phyloP scores from a whole-genome alignment of 306 rosid species.

The Cicer chorassanicum region DNA sequence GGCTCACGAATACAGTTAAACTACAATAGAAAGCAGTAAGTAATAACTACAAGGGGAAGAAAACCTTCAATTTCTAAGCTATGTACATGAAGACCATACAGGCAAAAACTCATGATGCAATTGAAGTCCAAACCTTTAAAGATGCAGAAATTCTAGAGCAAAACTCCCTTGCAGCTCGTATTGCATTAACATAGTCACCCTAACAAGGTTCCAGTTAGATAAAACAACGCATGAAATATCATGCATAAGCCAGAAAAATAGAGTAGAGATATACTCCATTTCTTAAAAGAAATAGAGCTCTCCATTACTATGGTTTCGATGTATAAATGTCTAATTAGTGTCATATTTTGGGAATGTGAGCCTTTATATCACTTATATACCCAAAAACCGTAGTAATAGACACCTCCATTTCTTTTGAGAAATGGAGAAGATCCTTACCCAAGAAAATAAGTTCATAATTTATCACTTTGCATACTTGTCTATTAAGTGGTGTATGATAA shows the following conservation, averaged over 20 bases:
- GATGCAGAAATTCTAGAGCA: constrained; percentile 72
- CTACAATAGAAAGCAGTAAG: constrained; percentile 4
- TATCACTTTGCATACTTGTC: constrained; percentile 65
- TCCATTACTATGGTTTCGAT: too few species aligned
- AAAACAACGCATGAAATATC: constrained; percentile 28
- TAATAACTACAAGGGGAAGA: constrained; percentile 9
- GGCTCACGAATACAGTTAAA: constrained; percentile 31
- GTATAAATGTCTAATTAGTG: too few species aligned
- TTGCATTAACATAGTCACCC: constrained; percentile 88
- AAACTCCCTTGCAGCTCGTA: constrained; percentile 88
- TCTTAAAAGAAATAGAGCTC: too few species aligned
- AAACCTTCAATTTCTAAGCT: constrained; percentile 28
- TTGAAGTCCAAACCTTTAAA: constrained; percentile 68
- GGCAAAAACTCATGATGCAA: constrained; percentile 28
- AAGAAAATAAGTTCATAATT: constrained; percentile 33
- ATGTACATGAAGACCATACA: constrained; percentile 3
- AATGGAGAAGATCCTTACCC: too few species aligned
- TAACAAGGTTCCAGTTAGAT: constrained; percentile 52
- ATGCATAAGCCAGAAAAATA: constrained; percentile 27
- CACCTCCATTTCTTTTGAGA: too few species aligned
- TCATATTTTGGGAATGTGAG: too few species aligned
- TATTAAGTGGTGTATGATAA: constrained; percentile 90
- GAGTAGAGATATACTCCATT: too few species aligned
- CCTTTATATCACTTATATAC: too few species aligned
- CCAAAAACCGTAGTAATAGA: too few species aligned